Evolutionary conservation across 805 yeast genomes (phyloP), one percentile per base, ranked within the genome.

Genomic region (Metschnikowia colocasiae): DNA sequence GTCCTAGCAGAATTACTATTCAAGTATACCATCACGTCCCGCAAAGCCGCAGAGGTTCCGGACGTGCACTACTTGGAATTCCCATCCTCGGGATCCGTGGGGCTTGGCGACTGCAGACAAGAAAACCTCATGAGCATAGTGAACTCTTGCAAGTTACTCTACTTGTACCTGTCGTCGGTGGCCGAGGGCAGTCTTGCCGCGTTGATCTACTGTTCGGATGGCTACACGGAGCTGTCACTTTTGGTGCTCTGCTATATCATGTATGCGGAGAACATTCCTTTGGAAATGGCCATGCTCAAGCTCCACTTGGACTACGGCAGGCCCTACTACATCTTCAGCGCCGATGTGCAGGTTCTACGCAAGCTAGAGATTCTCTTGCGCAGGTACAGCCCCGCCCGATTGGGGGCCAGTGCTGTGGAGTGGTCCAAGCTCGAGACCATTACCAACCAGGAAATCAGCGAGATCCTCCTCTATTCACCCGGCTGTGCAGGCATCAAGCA

Each of bases 221-320:
- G 98, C 0, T 92, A 91, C 64, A 88, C 97, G 0, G 97, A 90
- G 60, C 85, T 91, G 43, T 81, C 96, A 4, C 73, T 92, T n/a
- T 64, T 91, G 33, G 78, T 81, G 0, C 68, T 88, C 30, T 78
- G 90, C 47, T 91, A 79, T 57, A 55, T 85, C 48, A 85, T 92
- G 48, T 92, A 84, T 64, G 63, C 87, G 1, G 77, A 83, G 45
- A 80, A 84, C 33, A 59, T 80, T 16, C 54, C 78, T 0, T 64
- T 87, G 10, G 82, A 85, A 23, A 82, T 84, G 33, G 91, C 90
- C 1, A 71, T 85, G 51, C 58, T 85, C 16, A 75, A 77, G 49
- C 64, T 88, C 44, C 96, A 90, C 61, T 54, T 60, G 35, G 71
- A 73, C 13, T 79, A 75, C 58, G 82, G 85, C 4, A 73, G 97